Evolutionary conservation across 2,329 filamentous ascomycete species (phyloP), one percentile per base, ranked within the genome.

Genomic region (Aspergillus sp.): DNA sequence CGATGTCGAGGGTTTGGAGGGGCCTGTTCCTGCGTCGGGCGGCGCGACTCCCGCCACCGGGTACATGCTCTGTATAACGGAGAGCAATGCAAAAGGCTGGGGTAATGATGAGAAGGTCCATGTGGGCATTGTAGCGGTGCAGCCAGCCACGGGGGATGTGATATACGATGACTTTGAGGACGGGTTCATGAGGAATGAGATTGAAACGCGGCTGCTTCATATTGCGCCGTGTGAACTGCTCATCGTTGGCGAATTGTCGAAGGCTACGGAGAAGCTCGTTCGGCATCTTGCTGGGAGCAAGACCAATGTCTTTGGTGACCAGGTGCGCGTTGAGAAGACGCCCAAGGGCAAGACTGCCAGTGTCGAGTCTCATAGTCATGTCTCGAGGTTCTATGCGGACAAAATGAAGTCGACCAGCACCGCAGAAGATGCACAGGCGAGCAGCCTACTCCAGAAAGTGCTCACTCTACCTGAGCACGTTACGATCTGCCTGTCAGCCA

Each of bases 121-220:
- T 35, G 80, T 96, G 15, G 91, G 91, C 1, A 76, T 98, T 36
- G 71, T 98, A 14, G 91, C 91, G 15, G 91, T 98, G 4, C 91
- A 98, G 50, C 91, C 91, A 6, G 83, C 86, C 1, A 98, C 91
- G 0, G 91, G 91, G 35, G 89, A 96, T 56, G 86, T 98, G 47
- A 82, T 96, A 35, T 93, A 95, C 49, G 91, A 98, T 52, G 79
- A 81, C 37, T 98, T 98, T 48, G 86, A 96, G 47, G 91, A 98
- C 51, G 86, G 89, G 2, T 96, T 96, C 62, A 94, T 98, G 89
- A 74, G 91, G 30, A 86, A 81, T 49, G 91, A 98, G 55, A 82
- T 98, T 20, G 91, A 98, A 63, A 98, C 91, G 0, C 71, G 91
- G n/a, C 66, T 98, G 15, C 67, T 98, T 17, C 91, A 98, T 55